Evolutionary conservation across 2,329 filamentous ascomycete species (phyloP), one percentile per base, ranked within the genome.

Genomic region (Phaeosphaeria sp.): DNA sequence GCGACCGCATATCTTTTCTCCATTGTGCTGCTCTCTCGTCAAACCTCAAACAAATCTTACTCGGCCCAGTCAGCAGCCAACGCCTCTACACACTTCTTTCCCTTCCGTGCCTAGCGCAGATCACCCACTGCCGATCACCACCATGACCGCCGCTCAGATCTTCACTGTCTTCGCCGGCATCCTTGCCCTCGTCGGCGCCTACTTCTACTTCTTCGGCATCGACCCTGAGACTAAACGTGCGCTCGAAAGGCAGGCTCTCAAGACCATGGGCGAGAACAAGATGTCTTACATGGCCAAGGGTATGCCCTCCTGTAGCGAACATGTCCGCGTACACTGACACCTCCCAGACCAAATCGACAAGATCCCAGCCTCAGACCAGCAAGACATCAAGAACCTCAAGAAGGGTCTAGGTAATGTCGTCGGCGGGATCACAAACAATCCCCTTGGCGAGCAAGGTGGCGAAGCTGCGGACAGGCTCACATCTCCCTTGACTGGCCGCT

Each of bases 261-360:
- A 81, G 62, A 81, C 80, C n/a, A 83, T 83, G 80, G 81, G 81
- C 58, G 81, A 83, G 67, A 83, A 83, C 73, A 83, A 83, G 66
- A 74, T 77, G 61, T 78, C 75, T 17, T 79, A 78, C 60, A 58
- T 78, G 42, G 67, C 74, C 58, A 78, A 78, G 63, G 76, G 77
- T 76, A 55, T 42, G 60, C 60, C 15, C 18, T 46, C 18, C 17
- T 13, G 2, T 17, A 10, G 15, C 17, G 23, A 10, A 36, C 47
- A 36, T 43, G 42, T 55, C 20, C 42, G 21, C 20, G 22, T 15
- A n/a, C 50, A 46, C 60, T 67, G n/a, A 70, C 62, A 52, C 9
- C 21, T 6, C 15, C n/a, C 53, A 78, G 76, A 74, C 60, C 72
- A 75, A 54, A 73, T 78, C 65, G 68, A 72, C 67, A 78, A 77